phyloP scores from a whole-genome alignment of 2,329 filamentous ascomycete species.

The Alternaria infectoria region DNA sequence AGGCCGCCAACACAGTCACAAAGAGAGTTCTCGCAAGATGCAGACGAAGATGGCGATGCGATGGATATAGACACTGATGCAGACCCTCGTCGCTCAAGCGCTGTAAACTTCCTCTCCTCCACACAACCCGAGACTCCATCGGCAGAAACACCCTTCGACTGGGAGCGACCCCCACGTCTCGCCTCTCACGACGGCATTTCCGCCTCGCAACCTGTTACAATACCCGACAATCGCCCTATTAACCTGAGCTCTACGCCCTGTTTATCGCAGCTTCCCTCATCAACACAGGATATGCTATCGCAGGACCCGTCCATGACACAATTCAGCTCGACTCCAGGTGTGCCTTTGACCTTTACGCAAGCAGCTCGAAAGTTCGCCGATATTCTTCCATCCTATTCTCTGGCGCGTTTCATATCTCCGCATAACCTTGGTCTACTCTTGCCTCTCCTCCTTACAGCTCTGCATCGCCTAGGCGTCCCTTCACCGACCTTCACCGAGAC shows the following conservation, averaged over 20 bases:
- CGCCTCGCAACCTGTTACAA: conserved; percentile 48
- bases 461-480: conserved; percentile 86
- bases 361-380: conserved; percentile 87
- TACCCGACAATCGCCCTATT: conserved; percentile 13
- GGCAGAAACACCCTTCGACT: conserved; percentile 80
- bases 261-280: conserved; percentile 42
- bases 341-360: conserved; percentile 86
- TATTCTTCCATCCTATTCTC: conserved; percentile 83
- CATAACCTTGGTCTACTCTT: conserved; percentile 77
- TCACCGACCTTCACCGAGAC: conserved; percentile 56
- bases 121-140: conserved; percentile 84
- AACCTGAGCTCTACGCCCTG: conserved; percentile 22
- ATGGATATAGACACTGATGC: conserved; percentile 72
- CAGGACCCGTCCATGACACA: conserved; percentile 86
- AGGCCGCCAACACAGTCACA: conserved; percentile 65
- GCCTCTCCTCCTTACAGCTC: conserved; percentile 77
- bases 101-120: conserved; percentile 66
- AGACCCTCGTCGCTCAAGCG: conserved; percentile 39
- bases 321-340: conserved; percentile 78
- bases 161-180: conserved; percentile 73
- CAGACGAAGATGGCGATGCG: conserved; percentile 49
- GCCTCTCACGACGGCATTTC: conserved; percentile 44
- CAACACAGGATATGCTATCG: conserved; percentile 67
- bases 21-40: conserved; percentile 48
- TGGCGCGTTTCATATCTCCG: conserved; percentile 91